These are phyloP conservation scores for Eucalyptus pauciflora DNA, from an alignment of 345 rosid genomes.

Conservation along the genomic window DNA sequence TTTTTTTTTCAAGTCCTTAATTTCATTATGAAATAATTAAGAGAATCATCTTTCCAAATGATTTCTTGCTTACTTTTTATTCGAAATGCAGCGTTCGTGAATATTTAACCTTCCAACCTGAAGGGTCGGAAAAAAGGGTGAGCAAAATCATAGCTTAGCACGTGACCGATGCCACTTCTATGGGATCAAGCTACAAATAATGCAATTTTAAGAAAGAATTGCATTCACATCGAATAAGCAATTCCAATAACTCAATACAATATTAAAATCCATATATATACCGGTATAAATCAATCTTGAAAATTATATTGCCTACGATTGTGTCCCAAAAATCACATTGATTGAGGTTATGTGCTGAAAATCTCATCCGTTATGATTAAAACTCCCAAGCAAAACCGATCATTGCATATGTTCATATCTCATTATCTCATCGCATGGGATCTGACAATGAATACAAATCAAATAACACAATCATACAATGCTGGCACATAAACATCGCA, in stretches of 20 bases:
- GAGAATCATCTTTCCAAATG: not conserved
- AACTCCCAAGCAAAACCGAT: rapidly evolving
- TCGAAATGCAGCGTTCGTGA: rapidly evolving
- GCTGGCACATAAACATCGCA: rapidly evolving
- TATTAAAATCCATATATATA: not conserved
- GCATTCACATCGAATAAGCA: not conserved
- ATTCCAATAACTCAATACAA: rapidly evolving
- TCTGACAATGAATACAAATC: not conserved
- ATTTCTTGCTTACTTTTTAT: rapidly evolving
- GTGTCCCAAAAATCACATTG: rapidly evolving
- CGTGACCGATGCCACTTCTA: not conserved
- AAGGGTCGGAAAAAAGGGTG: not conserved
- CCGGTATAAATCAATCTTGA: not conserved
- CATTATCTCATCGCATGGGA: not conserved
- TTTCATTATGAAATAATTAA: not conserved
- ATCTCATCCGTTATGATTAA: rapidly evolving
- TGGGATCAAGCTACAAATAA: not conserved
- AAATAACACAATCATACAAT: not conserved
- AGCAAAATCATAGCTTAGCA: not conserved
- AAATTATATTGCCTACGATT: not conserved
- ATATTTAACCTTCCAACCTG: not conserved
- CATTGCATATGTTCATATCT: not conserved
- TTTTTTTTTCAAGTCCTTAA: not conserved
- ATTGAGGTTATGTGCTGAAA: rapidly evolving
- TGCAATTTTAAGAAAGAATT: not conserved